A percentile compares a stretch with the other conserved stretches of the same genome.
These are phyloP conservation scores for Tephrocybe sp. DNA, from an alignment of 768 basidiomycete species.

Conservation along the genomic window DNA sequence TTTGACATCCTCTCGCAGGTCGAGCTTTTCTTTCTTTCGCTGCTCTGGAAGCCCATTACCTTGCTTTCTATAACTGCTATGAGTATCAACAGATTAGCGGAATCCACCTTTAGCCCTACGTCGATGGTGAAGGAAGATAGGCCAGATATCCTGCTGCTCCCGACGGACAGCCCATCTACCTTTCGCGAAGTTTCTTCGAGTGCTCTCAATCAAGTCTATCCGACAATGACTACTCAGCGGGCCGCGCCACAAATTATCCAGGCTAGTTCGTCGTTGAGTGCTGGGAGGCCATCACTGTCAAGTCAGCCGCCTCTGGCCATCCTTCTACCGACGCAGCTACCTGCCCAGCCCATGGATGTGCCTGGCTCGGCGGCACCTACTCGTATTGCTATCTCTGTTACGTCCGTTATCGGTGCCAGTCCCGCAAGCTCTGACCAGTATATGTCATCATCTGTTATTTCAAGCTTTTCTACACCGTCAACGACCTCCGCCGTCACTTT, in stretches of 20 bases:
- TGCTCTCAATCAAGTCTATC: not conserved
- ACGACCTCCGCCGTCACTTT: not conserved
- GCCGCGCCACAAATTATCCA: conserved; percentile 10
- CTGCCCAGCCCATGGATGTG: not conserved
- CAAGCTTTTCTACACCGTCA: not conserved
- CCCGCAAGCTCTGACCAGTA: not conserved
- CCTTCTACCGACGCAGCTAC: conserved; percentile 1
- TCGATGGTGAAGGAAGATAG: not conserved
- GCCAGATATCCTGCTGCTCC: conserved; percentile 4
- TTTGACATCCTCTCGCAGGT: conserved; percentile 18
- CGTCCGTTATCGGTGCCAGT: not conserved
- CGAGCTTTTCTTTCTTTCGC: conserved; percentile 17
- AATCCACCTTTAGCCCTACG: not conserved
- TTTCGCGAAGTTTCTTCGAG: not conserved
- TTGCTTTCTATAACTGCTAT: conserved; percentile 1
- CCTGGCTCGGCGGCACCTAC: not conserved
- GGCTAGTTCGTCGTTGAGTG: not conserved
- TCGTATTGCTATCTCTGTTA: not conserved
- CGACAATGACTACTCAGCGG: not conserved
- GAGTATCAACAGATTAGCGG: not conserved
- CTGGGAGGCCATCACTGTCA: not conserved
- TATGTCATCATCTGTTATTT: not conserved
- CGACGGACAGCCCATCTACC: conserved; percentile 2
- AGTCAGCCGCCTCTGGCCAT: conserved; percentile 9
- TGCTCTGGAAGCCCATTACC: conserved; percentile 16